Evolutionary conservation across 345 rosid species (phyloP).

Genomic region (Heritiera littoralis): DNA sequence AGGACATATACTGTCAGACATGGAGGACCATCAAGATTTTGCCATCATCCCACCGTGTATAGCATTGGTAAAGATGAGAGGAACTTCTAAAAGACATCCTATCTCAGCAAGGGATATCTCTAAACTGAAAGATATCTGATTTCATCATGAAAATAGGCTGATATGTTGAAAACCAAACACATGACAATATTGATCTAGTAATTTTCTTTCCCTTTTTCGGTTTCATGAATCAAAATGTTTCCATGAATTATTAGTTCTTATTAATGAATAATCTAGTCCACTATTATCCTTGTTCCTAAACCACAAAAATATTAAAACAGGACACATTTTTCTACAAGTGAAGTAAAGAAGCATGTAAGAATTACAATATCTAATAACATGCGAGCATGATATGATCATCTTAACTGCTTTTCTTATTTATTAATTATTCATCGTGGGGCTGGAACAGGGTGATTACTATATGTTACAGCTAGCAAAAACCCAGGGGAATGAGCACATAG

Average conservation of each 20-base stretch:
- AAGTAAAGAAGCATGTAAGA: neutral
- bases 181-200: neutral
- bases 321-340: neutral
- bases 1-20: neutral
- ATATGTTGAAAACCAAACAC: neutral
- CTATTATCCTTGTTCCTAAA: neutral
- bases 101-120: neutral
- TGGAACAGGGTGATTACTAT: neutral
- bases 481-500: neutral
- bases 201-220: neutral
- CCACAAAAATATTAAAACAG: neutral
- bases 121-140: neutral
- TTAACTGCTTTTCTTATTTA: neutral
- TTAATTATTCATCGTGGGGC: neutral
- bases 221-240: conserved; percentile 4
- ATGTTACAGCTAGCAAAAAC: neutral
- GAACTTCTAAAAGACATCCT: neutral
- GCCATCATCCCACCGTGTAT: neutral
- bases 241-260: neutral
- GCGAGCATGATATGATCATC: neutral
- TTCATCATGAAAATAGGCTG: neutral
- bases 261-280: neutral
- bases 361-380: neutral
- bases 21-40: neutral
- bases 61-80: neutral